Evolutionary conservation across 2,329 filamentous ascomycete species (phyloP), one percentile per base, ranked within the genome.

Genomic region (Chaetothyriales sp.): DNA sequence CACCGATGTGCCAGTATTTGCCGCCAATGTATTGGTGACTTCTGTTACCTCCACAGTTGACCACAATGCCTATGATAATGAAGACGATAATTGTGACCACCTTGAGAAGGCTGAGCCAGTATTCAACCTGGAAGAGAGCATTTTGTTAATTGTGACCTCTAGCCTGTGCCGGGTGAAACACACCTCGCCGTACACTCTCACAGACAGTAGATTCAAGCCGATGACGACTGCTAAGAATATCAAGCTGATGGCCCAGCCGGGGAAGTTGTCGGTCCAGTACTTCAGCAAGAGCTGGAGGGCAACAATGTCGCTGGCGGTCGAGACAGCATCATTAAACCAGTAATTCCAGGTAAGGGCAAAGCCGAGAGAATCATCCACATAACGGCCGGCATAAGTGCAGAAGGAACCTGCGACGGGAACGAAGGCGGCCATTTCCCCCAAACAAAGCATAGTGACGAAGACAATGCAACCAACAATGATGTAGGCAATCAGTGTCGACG

Each of bases 351-450:
- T 66, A 57, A 70, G 64, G 19, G 68, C 67, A 49, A 70, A 70
- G 1, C 66, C 68, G 64, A 56, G 52, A 28, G 54, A 88, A 1
- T 89, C 89, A 62, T 95, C 88, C n/a, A 95, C 68, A 61, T 95
- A 95, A 15, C 89, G 80, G 20, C 86, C 94, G 9, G 89, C 90
- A 69, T 88, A 95, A 6, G 86, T 82, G 1, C 86, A 86, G 64
- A 95, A 95, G 2, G 87, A 92, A 50, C 89, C 89, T 20, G 88
- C 84, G 22, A 95, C 83, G 3, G 90, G 89, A 59, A 89, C 95
- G 10, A 88, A 70, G n/a, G 95, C 88, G 12, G 89, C 86, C 68
- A 96, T 79, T 67, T 95, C 90, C 55, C 90, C 90, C 18, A 95
- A 73, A 0, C 87, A 86, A 62, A 95, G 88, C 39, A 93, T 84